Base-by-base conservation (phyloP, 345 rosid species). In the Eutrema yunnanense region DNA sequence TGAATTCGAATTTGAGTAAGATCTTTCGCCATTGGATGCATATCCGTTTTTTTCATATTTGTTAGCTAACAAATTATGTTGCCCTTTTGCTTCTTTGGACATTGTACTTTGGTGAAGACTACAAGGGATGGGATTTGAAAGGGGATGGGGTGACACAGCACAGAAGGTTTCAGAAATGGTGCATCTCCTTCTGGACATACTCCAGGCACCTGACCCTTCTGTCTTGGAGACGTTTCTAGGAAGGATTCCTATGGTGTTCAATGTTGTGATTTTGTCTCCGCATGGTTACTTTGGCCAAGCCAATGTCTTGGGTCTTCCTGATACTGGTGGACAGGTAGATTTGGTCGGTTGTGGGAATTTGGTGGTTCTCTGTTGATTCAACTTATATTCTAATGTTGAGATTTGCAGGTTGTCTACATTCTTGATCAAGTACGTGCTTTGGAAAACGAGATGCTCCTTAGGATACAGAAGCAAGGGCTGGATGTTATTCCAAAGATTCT, bases 241-340 rank as follows among this genome's bases (percentile, higher is more conserved):
- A 56, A 84, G 85, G 78, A 80, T 87, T 47, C 86, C 88, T 61
- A 85, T 85, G 92, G 88, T 80, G 43, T 84, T 84, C 81, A 82
- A 84, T 75, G 88, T 86, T n/a, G 85, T 83, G 46, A 80, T 85
- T 54, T 54, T 84, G 70, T 87, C 87, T 55, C 88, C 87, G 16
- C 90, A 80, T 73, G 90, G 87, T 30, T 87, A 82, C 79, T 84
- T 86, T 72, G 92, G 86, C 12, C 86, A 87, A 81, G 89, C 85
- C 37, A 81, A 84, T 78, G 88, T 87, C 64, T 73, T 87, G 55
- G 88, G 89, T 78, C 81, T 78, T 79, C 92, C 83, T 9, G 88
- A 85, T 73, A 87, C 92, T 62, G 88, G 86, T 44, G 92, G 82
- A 61, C 89, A 85, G 85, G 86, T 86, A 46, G 3, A 5, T 55